These are phyloP conservation scores for Salvia miltiorrhiza DNA, from an alignment of 257 asterid genomes.

Conservation along the genomic window DNA sequence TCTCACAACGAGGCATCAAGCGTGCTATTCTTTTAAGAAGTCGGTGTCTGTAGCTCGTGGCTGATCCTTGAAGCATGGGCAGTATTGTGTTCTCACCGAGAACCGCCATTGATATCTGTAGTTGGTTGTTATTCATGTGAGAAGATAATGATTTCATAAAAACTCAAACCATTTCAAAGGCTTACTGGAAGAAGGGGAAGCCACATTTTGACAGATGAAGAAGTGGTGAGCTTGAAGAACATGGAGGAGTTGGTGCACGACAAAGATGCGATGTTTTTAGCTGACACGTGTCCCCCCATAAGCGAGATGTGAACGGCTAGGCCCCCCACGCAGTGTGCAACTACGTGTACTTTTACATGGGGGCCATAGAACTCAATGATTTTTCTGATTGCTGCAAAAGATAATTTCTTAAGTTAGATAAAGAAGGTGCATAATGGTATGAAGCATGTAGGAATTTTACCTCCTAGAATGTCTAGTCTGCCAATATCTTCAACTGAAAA, in stretches of 20 bases:
- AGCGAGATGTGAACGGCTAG: conserved; percentile 48
- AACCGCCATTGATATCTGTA: conserved; percentile 51
- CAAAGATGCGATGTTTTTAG: conserved; percentile 45
- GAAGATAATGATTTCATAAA: not conserved
- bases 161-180: too few relatives aligned
- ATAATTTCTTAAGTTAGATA: not conserved
- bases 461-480: conserved; percentile 44
- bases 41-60: conserved; percentile 29
- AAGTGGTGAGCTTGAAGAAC: conserved; percentile 47
- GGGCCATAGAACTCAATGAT: conserved; percentile 32
- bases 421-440: not conserved
- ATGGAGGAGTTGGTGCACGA: conserved; percentile 60
- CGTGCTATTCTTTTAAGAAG: conserved; percentile 44
- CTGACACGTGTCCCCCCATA: conserved; percentile 52
- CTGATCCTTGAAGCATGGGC: conserved; percentile 30
- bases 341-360: conserved; percentile 33
- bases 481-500: conserved; percentile 50
- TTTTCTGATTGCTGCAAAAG: conserved; percentile 38
- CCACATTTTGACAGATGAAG: conserved; percentile 49
- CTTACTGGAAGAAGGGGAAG: conserved; percentile 58
- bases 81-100: conserved; percentile 41
- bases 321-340: conserved; percentile 60
- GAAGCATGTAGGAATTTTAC: conserved; percentile 8
- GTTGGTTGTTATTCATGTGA: not conserved
- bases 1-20: conserved; percentile 43